Conservation (phyloP, 306 rosid genomes). For the Spatholobus suberectus region DNA sequence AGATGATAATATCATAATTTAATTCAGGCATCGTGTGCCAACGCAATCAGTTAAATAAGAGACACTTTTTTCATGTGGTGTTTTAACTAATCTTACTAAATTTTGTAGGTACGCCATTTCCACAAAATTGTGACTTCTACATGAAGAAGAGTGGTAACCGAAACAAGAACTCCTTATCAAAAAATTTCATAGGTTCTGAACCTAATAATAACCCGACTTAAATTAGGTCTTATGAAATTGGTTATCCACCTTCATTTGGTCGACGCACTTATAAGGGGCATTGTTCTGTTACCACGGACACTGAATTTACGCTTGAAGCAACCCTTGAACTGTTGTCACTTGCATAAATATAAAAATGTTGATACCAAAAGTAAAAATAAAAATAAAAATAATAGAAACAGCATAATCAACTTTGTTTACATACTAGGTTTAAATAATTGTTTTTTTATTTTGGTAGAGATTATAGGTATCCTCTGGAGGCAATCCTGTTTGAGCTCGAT, state of each 20-base stretch:
- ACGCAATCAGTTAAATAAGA: slow-evolving; percentile 20
- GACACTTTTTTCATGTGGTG: slow-evolving; percentile 51
- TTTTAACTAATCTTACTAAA: slow-evolving; percentile 54
- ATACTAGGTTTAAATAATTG: not conserved
- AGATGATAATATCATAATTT: slow-evolving; percentile 22
- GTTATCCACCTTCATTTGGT: not conserved
- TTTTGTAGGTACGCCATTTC: slow-evolving; percentile 34
- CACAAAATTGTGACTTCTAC: not conserved
- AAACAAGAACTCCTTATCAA: slow-evolving; percentile 32
- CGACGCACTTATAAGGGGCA: not conserved
- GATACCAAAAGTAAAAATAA: not conserved
- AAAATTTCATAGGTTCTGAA: not conserved
- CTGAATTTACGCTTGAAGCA: not conserved
- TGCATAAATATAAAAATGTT: not conserved
- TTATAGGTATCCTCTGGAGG: too few species aligned
- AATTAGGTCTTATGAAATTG: not conserved
- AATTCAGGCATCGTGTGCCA: slow-evolving; percentile 6
- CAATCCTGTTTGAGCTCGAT: too few species aligned
- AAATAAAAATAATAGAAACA: not conserved
- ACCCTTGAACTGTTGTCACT: not conserved
- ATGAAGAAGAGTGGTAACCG: not conserved
- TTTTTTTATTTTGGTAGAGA: too few species aligned
- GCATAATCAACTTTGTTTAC: not conserved
- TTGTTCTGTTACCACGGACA: not conserved
- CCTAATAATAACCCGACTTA: not conserved